phyloP scores from a whole-genome alignment of 1,139 yeast species.

The Pichia kudriavzevii region DNA sequence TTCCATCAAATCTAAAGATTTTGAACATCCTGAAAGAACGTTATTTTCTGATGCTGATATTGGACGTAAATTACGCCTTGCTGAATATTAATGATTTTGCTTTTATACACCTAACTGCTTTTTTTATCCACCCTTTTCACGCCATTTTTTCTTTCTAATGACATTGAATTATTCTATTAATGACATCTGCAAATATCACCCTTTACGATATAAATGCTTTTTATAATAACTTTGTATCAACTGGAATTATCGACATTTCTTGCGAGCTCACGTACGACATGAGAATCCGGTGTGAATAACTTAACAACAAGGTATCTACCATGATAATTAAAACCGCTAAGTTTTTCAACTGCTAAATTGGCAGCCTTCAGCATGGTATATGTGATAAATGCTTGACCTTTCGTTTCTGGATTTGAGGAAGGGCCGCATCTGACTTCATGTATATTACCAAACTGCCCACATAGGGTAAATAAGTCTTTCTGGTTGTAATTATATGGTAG shows the following conservation, averaged over 20 bases:
- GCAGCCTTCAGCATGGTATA: slow-evolving; percentile 46
- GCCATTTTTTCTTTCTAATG: background rate
- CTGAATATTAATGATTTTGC: slow-evolving; percentile 49
- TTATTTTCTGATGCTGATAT: slow-evolving; percentile 54
- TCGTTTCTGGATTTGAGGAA: slow-evolving; percentile 29
- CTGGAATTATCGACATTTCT: background rate
- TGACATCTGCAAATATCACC: no score
- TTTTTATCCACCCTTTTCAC: background rate
- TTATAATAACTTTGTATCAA: background rate
- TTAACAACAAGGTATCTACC: slow-evolving; percentile 53
- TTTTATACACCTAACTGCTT: background rate
- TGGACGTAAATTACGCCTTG: slow-evolving; percentile 64
- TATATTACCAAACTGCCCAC: slow-evolving; percentile 52
- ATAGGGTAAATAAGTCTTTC: slow-evolving; percentile 43
- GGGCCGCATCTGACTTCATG: slow-evolving; percentile 48
- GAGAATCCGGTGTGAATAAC: slow-evolving; percentile 23
- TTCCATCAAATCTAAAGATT: slow-evolving; percentile 57
- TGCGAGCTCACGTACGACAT: slow-evolving; percentile 2
- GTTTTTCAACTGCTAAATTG: slow-evolving; percentile 41
- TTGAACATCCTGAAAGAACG: slow-evolving; percentile 34
- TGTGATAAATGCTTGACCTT: slow-evolving; percentile 54
- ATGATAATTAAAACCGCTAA: slow-evolving; percentile 55
- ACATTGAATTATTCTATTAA: no score
- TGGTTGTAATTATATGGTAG: slow-evolving; percentile 47
- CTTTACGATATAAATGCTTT: background rate